phyloP scores from a whole-genome alignment of 495 filamentous ascomycete genomes.

The Neurospora sp. region DNA sequence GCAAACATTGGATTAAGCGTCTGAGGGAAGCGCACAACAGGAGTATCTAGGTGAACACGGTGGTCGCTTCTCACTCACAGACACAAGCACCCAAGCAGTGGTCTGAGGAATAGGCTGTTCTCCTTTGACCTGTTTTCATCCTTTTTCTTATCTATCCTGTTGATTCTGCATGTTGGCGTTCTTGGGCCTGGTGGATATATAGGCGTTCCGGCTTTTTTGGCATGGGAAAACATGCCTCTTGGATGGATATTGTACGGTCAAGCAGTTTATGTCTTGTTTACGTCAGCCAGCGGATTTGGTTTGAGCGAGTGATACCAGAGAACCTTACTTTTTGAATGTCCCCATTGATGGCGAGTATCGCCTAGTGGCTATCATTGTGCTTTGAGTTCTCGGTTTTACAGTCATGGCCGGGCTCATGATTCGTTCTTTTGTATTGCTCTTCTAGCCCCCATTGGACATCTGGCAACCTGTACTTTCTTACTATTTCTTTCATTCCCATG shows the following conservation, averaged over 20 bases:
- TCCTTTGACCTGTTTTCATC: background rate
- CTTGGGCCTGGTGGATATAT: background rate
- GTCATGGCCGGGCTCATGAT: background rate
- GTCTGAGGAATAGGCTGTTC: background rate
- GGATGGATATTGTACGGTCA: background rate
- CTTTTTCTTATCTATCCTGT: background rate
- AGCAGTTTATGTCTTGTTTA: background rate
- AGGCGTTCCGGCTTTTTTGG: background rate
- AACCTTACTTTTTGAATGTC: background rate
- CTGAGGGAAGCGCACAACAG: constrained; percentile 37
- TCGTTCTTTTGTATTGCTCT: background rate
- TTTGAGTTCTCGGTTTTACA: background rate
- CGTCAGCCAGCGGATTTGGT: background rate
- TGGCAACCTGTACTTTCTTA: background rate
- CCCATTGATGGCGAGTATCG: background rate
- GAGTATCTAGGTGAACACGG: constrained; percentile 13
- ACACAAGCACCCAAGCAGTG: background rate
- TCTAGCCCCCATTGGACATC: background rate
- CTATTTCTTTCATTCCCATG: background rate
- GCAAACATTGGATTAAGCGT: constrained; percentile 38
- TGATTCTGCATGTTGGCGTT: background rate
- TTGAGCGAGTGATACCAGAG: background rate
- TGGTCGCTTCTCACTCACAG: background rate
- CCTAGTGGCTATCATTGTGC: background rate
- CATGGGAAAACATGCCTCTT: background rate